Base-by-base conservation (phyloP, 2,329 filamentous ascomycete species). In the Aspergillus ruber region DNA sequence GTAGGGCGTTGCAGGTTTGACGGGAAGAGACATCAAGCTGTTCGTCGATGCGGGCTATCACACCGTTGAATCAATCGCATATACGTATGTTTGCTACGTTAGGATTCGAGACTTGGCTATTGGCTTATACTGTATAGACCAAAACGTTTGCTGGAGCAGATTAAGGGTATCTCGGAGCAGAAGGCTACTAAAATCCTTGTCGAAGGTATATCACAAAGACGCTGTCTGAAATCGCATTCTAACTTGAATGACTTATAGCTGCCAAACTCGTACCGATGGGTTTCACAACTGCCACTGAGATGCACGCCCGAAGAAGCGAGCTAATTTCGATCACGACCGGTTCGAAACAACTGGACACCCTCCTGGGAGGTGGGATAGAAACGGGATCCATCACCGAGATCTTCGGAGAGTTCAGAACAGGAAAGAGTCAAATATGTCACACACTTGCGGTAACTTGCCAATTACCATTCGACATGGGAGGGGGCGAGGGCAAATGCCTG, bases 391-490 rank as follows among this genome's bases (percentile, higher is more conserved):
- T 98, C 46, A 98, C 94, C 0, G 94, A 98, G 70, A 85, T 98
- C 3, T 98, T 98, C 64, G 93, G 93, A 64, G 93, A 98, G 69
- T 98, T 98, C 65, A 81, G 93, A 60, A 98, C 93, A 0, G 94
- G 93, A 68, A 98, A 98, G 74, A 95, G 90, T 74, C 93, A 98
- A 70, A 91, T 98, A 49, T 98, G 93, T 61, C 94, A 98, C 67
- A 98, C 93, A 0, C 78, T 98, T n/a, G 93, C 94, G 0, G 93
- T 98, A 25, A 98, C 93, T 42, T 98, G 94, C 65, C 93, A 98
- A 69, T 70, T 98, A 39, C 93, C 93, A 1, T 97, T 98, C 65
- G 93, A 98, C 64, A 97, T 97, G 91, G 94, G 93, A 45, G 93
- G 93, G 47, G 93, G 94, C 25, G 93, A 98, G 71, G 93, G 93